phyloP scores from a whole-genome alignment of 495 filamentous ascomycete species.

The Neurospora sublineolata region DNA sequence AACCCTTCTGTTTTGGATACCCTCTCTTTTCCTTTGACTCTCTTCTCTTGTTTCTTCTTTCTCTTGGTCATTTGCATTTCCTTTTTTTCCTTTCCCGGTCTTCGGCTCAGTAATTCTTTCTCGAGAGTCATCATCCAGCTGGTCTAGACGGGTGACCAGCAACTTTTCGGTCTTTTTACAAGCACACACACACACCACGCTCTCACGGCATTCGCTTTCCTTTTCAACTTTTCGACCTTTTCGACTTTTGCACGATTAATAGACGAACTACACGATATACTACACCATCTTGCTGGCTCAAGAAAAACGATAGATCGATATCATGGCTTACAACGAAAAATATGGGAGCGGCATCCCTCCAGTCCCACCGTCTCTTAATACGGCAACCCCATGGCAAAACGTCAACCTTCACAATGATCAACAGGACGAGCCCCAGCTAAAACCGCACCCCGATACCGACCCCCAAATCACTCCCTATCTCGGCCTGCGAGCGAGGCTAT shows the following conservation, averaged over 20 bases:
- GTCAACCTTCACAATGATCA: conserved; percentile 7
- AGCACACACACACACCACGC: not conserved
- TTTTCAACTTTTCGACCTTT: not conserved
- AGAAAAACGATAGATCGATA: not conserved
- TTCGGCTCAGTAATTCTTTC: conserved; percentile 3
- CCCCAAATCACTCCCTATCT: conserved; percentile 74
- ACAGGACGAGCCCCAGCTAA: not conserved
- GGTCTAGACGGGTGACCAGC: conserved; percentile 8
- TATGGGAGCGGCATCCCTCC: conserved; percentile 11
- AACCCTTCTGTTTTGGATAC: conserved; percentile 3
- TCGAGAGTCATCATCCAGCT: conserved; percentile 7
- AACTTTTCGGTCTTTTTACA: not conserved
- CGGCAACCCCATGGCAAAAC: conserved; percentile 13
- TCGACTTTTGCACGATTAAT: not conserved
- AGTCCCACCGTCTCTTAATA: conserved; percentile 14
- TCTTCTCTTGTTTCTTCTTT: not conserved
- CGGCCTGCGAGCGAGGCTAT: conserved; percentile 76
- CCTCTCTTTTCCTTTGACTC: not conserved
- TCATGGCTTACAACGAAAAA: conserved; percentile 19
- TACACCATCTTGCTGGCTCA: conserved; percentile 4
- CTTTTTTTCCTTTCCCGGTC: conserved; percentile 4
- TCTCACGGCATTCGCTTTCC: not conserved
- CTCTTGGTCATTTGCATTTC: conserved; percentile 2
- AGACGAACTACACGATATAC: not conserved
- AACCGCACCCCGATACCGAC: conserved; percentile 16